A percentile compares a stretch with the other conserved stretches of the same genome.
Evolutionary conservation across 805 yeast species (phyloP).

Genomic region (Wickerhamomyces bovis): DNA sequence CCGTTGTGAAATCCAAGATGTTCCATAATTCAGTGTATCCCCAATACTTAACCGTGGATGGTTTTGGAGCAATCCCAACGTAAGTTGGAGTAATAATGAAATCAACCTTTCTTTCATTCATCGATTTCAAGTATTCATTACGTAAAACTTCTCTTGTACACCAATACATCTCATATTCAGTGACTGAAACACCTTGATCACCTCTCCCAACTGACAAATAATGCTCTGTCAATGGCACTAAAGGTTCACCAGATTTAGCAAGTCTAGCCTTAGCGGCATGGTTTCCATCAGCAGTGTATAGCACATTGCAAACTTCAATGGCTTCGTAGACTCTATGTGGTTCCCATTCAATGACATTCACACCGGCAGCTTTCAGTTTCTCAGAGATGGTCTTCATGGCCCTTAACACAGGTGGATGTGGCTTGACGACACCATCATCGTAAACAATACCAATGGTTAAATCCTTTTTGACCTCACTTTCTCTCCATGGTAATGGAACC

Average conservation of each 20-base stretch:
- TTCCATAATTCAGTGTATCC: slow-evolving; percentile 76
- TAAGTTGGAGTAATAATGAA: slow-evolving; percentile 63
- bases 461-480: slow-evolving; percentile 28
- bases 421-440: slow-evolving; percentile 61
- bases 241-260: slow-evolving; percentile 63
- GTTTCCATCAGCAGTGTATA: slow-evolving; percentile 69
- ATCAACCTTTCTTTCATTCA: slow-evolving; percentile 53
- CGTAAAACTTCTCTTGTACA: slow-evolving; percentile 51
- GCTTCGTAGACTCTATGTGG: slow-evolving; percentile 56
- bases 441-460: slow-evolving; percentile 57
- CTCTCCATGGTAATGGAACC: slow-evolving; percentile 35
- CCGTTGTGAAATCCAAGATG: slow-evolving; percentile 63
- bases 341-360: slow-evolving; percentile 46
- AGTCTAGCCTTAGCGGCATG: slow-evolving; percentile 45
- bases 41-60: slow-evolving; percentile 64
- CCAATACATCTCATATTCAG: slow-evolving; percentile 53
- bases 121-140: slow-evolving; percentile 47
- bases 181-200: slow-evolving; percentile 36
- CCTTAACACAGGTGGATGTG: slow-evolving; percentile 59
- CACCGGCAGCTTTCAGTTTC: slow-evolving; percentile 54
- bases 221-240: slow-evolving; percentile 58
- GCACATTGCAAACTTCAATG: slow-evolving; percentile 45
- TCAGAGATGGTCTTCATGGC: slow-evolving; percentile 48
- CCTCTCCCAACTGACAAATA: slow-evolving; percentile 54
- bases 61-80: slow-evolving; percentile 65